Base-by-base conservation (phyloP, 2,329 filamentous ascomycete species). In the Aspergillus aculeatinus region DNA sequence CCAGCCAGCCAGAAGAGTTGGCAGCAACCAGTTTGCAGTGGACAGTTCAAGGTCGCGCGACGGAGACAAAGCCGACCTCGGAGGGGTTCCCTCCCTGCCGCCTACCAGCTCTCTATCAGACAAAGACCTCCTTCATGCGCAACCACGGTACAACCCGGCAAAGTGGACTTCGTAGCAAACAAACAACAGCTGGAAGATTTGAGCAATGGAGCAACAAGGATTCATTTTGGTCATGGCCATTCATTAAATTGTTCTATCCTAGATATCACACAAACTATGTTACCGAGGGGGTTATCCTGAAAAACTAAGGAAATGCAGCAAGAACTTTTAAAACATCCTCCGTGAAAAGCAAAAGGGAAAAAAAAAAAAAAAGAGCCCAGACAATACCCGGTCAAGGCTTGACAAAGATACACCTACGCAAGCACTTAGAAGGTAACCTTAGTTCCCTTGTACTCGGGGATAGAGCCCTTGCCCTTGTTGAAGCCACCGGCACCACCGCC, bases 391-490 rank as follows among this genome's bases (percentile, higher is more conserved):
- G 33, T 55, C 19, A 21, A 31, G 2, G 21, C n/a, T 14, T 4
- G 42, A 39, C 33, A 4, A 19, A 31, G 39, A 44, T 44, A 44
- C 39, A 19, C 51, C 33, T 52, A 52, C 51, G 51, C 35, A 33
- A 23, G 48, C 55, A 72, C 60, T 72, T 80, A 81, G 76, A 91
- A 91, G 66, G 87, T 90, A 74, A 86, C 87, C 87, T 93, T 95
- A 82, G 87, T 89, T 78, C 91, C 92, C 78, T 86, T 82, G 82
- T 89, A 91, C 73, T 88, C 84, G 61, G 85, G 82, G 70, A 87
- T 79, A 70, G 85, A 85, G 33, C 82, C 80, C 60, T 79, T 76
- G 70, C 79, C 82, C 67, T 79, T 82, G 68, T 75, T 79, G 55
- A 79, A 71, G 63, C 77, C 78, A 61, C 80, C 75, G 62, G 39